A percentile compares a stretch with the other conserved stretches of the same genome.
These are phyloP conservation scores for Lentinula sp. DNA, from an alignment of 768 basidiomycete species.

Conservation along the genomic window DNA sequence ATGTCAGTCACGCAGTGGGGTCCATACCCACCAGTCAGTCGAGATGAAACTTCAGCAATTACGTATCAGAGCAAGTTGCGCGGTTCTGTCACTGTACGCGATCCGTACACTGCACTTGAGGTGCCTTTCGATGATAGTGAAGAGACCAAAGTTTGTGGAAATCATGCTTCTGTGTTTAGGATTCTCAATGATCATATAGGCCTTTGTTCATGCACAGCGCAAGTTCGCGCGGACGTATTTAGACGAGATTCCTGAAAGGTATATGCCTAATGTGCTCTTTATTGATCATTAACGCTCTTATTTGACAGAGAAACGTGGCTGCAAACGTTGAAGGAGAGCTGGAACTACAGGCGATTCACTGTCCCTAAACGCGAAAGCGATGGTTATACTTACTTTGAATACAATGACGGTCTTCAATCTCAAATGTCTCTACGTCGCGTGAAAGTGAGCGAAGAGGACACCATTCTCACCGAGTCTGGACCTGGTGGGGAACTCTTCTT, in stretches of 20 bases:
- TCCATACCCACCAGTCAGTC: neutral
- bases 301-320: neutral
- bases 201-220: neutral
- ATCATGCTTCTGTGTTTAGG: neutral
- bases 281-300: neutral
- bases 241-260: slow-evolving; percentile 3
- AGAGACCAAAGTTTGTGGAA: slow-evolving; percentile 1
- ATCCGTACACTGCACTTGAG: neutral
- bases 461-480: slow-evolving; percentile 2
- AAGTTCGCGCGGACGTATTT: neutral
- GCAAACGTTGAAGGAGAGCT: neutral
- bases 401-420: slow-evolving; percentile 3
- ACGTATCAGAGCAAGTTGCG: neutral
- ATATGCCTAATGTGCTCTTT: neutral
- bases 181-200: neutral
- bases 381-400: neutral
- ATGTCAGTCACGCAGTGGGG: neutral
- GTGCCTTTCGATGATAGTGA: neutral
- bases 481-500: slow-evolving; percentile 3
- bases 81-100: slow-evolving; percentile 1
- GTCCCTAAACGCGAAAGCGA: slow-evolving; percentile 3
- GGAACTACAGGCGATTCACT: neutral
- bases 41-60: slow-evolving; percentile 2
- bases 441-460: neutral
- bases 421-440: neutral